These are phyloP conservation scores for Phytophthora macrochlamydospora DNA, from an alignment of 352 stramenopile genomes.

Conservation along the genomic window DNA sequence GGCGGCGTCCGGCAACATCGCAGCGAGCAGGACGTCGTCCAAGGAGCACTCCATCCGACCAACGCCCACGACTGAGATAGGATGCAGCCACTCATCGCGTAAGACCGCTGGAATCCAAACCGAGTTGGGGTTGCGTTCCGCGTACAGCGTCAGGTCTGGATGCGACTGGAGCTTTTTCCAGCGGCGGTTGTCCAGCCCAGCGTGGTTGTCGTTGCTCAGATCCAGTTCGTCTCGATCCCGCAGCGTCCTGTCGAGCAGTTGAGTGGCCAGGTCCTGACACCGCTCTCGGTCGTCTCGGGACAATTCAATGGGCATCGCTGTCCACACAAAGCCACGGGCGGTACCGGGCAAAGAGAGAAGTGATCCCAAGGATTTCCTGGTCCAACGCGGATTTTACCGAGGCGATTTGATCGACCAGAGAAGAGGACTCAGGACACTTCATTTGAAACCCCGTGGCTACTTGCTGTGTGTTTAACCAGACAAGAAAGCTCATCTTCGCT, in stretches of 20 bases:
- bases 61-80: slow-evolving; percentile 18
- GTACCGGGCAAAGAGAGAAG: slow-evolving; percentile 10
- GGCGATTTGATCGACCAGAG: neutral
- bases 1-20: slow-evolving; percentile 16
- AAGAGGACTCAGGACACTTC: too few relatives aligned
- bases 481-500: too few relatives aligned
- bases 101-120: slow-evolving; percentile 24
- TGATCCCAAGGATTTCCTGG: neutral
- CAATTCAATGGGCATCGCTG: slow-evolving; percentile 17
- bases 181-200: slow-evolving; percentile 10
- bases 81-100: slow-evolving; percentile 19
- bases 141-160: slow-evolving; percentile 22
- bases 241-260: slow-evolving; percentile 25
- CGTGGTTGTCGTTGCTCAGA: slow-evolving; percentile 16
- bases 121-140: slow-evolving; percentile 19
- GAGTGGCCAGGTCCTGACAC: slow-evolving; percentile 21
- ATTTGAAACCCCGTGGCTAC: too few relatives aligned
- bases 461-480: too few relatives aligned
- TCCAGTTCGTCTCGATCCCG: slow-evolving; percentile 21
- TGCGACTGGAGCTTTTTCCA: slow-evolving; percentile 32
- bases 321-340: too few relatives aligned
- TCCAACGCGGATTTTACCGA: too few relatives aligned
- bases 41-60: slow-evolving; percentile 24
- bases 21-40: slow-evolving; percentile 20
- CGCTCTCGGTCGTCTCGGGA: slow-evolving; percentile 15